Conservation (phyloP, 1,284 basidiomycete genomes). For the Termitomyces sp. region DNA sequence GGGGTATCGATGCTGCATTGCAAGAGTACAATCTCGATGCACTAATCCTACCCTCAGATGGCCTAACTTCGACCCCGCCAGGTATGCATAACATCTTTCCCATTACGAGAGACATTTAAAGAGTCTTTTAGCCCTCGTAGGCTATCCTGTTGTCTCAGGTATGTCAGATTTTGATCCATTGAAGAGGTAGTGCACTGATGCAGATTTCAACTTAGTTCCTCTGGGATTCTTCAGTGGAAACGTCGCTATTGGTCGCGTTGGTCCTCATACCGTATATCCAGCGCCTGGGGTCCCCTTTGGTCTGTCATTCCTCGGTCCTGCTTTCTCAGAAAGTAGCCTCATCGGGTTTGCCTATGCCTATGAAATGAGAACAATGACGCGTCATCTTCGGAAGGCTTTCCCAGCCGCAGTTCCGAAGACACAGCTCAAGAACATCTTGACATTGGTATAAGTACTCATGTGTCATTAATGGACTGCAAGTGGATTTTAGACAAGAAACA, state of each 20-base stretch:
- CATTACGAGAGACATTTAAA: not conserved
- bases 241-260: constrained; percentile 25
- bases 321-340: constrained; percentile 56
- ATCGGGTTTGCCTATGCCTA: constrained; percentile 59
- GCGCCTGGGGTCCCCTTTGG: constrained; percentile 61
- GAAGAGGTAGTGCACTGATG: not conserved
- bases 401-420: constrained; percentile 53
- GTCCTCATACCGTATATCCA: constrained; percentile 41
- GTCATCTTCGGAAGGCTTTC: constrained; percentile 45
- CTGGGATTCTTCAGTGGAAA: constrained; percentile 56
- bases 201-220: constrained; percentile 35
- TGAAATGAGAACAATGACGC: constrained; percentile 56
- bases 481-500: too few species aligned
- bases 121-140: constrained; percentile 41
- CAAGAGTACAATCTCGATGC: constrained; percentile 50
- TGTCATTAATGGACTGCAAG: too few species aligned
- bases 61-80: constrained; percentile 40
- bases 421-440: constrained; percentile 43
- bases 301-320: constrained; percentile 57
- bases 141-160: constrained; percentile 58
- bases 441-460: not conserved
- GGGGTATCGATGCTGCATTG: constrained; percentile 56
- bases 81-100: constrained; percentile 5
- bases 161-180: not conserved
- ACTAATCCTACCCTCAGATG: constrained; percentile 49